Percentiles rank a stretch among this genome's conserved stretches.
These are phyloP conservation scores for Aspergillus saccharolyticus DNA, from an alignment of 495 filamentous ascomycete species.

Conservation along the genomic window DNA sequence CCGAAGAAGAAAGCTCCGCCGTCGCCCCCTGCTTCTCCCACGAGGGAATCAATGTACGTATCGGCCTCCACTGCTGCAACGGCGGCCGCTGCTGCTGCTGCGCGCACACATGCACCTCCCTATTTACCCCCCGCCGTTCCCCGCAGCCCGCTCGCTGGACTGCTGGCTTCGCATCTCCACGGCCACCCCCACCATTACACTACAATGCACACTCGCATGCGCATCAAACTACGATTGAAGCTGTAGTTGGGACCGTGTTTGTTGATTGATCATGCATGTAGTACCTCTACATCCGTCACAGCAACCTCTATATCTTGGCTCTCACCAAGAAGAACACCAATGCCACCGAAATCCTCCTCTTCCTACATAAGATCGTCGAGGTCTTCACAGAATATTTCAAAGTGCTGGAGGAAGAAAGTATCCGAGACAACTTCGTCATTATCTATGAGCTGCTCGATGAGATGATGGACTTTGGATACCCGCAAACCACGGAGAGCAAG, in stretches of 20 bases:
- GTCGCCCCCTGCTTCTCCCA: slow-evolving; percentile 98
- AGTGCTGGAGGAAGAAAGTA: slow-evolving; percentile 97
- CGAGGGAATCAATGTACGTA: slow-evolving; percentile 91
- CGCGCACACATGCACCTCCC: slow-evolving; percentile 9
- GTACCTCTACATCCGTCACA: slow-evolving; percentile 99
- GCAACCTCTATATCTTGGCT: slow-evolving; percentile 98
- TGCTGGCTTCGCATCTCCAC: not conserved
- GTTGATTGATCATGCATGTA: slow-evolving; percentile 27
- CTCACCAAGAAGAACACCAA: slow-evolving; percentile 98
- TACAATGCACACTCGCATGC: not conserved
- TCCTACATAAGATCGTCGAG: slow-evolving; percentile 96
- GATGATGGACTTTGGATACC: slow-evolving; percentile 99
- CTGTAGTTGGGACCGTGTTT: not conserved
- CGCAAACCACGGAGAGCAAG: slow-evolving; percentile 98
- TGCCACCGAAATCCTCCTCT: slow-evolving; percentile 96
- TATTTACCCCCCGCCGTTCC: slow-evolving; percentile 20
- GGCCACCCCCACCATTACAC: slow-evolving; percentile 1
- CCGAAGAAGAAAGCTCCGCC: slow-evolving; percentile 98
- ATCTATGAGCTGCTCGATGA: slow-evolving; percentile 99
- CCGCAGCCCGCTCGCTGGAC: slow-evolving; percentile 9
- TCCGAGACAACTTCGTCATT: slow-evolving; percentile 98
- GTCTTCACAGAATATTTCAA: slow-evolving; percentile 99
- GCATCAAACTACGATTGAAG: not conserved
- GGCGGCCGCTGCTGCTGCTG: slow-evolving; percentile 4
- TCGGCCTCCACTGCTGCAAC: slow-evolving; percentile 9